Percentiles rank a stretch among this genome's conserved stretches.
phyloP scores from a whole-genome alignment of 176 grass and related monocot species.

The Lolium rigidum region DNA sequence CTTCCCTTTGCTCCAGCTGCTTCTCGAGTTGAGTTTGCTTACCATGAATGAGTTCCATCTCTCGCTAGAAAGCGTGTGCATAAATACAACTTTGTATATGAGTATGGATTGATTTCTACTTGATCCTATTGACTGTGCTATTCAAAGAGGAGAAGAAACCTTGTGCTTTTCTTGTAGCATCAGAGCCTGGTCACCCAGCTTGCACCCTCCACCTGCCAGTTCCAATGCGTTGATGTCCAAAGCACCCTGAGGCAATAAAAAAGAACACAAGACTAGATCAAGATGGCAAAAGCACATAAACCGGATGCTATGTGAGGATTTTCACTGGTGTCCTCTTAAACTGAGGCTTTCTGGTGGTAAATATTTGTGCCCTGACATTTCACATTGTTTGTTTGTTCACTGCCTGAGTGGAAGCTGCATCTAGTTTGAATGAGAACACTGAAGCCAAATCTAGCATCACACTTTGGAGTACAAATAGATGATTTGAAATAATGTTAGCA shows the following conservation, averaged over 20 bases:
- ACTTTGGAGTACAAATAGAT: not conserved
- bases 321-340: too few species aligned
- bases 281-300: not conserved
- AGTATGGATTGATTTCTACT: not conserved
- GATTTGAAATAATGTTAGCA: not conserved
- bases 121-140: not conserved
- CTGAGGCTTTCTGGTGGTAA: too few species aligned
- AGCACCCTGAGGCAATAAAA: conserved; percentile 25
- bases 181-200: conserved; percentile 9
- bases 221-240: conserved; percentile 21
- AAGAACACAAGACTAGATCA: not conserved
- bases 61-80: conserved; percentile 22
- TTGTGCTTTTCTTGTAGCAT: conserved; percentile 36
- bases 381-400: not conserved
- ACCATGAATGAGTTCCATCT: conserved; percentile 29
- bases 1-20: conserved; percentile 40
- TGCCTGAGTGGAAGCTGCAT: not conserved
- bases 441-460: not conserved
- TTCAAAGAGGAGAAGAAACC: conserved; percentile 34
- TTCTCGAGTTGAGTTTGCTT: conserved; percentile 34
- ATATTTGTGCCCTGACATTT: too few species aligned
- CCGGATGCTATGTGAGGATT: too few species aligned
- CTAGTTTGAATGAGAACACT: not conserved
- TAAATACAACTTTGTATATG: not conserved
- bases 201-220: not conserved